Evolutionary conservation across 305 asterid genomes (phyloP), one percentile per base, ranked within the genome.

Genomic region (Coffea humblotiana): DNA sequence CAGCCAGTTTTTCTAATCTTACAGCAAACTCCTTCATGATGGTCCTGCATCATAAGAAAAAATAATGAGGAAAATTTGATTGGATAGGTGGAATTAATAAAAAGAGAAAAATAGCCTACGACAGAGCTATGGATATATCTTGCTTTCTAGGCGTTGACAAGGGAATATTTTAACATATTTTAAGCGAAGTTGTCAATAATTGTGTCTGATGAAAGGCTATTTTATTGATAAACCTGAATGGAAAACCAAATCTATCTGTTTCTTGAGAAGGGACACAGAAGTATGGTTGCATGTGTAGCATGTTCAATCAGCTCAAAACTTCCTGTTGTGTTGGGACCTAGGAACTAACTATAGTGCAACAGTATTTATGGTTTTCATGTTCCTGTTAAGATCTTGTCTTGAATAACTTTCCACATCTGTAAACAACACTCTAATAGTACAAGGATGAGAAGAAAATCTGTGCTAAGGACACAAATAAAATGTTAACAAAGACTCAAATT

Each of bases 21-120:
- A 8, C 54, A 0, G 94, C 94, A 58, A 92, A 93, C 6, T 91
- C 94, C 83, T 81, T 91, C 95, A 93, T 93, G 0, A 87, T 85
- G 25, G 81, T 79, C 86, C 97, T 91, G 88, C 72, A 56, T 75
- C 81, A 78, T 35, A 7, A 11, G 69, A 3, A 64, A 32, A 32
- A 64, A 27, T 8, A 3, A 64, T 64, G 66, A 23, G 29, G 64
- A 61, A 64, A 64, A 9, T 25, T 64, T 64, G 40, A 23, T 56
- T 4, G 8, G 25, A 19, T 56, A 56, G 8, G 25, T 4, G 10
- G 8, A 6, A 56, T 0, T 32, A 32, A 32, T 56, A 5, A 19
- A 56, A 56, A 19, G 25, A 56, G n/a, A 18, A 19, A 56, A 4
- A 19, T 2, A 56, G 23, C 23, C 61, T 16, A 15, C 3, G 23